Conservation (phyloP, 352 stramenopile species). For the Stephanocyclus meneghinianus region DNA sequence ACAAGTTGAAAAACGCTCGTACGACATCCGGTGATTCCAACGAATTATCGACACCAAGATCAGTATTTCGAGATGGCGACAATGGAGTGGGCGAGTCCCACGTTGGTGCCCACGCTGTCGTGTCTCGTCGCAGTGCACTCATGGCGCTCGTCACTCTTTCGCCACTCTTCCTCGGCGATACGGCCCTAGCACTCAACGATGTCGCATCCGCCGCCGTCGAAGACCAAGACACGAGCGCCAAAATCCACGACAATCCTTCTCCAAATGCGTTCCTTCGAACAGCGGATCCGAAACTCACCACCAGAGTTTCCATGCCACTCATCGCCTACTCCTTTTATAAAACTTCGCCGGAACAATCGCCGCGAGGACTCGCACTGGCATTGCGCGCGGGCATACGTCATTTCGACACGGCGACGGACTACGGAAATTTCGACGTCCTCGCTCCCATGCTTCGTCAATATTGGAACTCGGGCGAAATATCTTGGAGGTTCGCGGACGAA, state of each 20-base stretch:
- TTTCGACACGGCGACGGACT: slow-evolving; percentile 66
- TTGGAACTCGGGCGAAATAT: slow-evolving; percentile 22
- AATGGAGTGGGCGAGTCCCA: no score
- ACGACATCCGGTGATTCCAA: no score
- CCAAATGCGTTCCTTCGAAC: slow-evolving; percentile 4
- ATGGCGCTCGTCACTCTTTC: no score
- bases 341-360: slow-evolving; percentile 54
- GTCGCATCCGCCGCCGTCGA: no score
- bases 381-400: slow-evolving; percentile 61
- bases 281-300: not conserved
- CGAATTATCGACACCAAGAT: no score
- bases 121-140: no score
- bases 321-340: slow-evolving; percentile 79
- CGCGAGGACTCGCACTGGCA: slow-evolving; percentile 49
- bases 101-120: no score
- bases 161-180: no score
- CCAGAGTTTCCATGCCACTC: slow-evolving; percentile 55
- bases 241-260: slow-evolving; percentile 12
- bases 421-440: slow-evolving; percentile 52
- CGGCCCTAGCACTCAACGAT: no score
- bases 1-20: no score
- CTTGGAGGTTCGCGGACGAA: slow-evolving; percentile 26
- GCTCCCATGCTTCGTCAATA: slow-evolving; percentile 45
- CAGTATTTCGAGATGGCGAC: no score
- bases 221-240: not conserved